Evolutionary conservation across 176 grass and related monocot genomes (phyloP).

Genomic region (Zoysia japonica): DNA sequence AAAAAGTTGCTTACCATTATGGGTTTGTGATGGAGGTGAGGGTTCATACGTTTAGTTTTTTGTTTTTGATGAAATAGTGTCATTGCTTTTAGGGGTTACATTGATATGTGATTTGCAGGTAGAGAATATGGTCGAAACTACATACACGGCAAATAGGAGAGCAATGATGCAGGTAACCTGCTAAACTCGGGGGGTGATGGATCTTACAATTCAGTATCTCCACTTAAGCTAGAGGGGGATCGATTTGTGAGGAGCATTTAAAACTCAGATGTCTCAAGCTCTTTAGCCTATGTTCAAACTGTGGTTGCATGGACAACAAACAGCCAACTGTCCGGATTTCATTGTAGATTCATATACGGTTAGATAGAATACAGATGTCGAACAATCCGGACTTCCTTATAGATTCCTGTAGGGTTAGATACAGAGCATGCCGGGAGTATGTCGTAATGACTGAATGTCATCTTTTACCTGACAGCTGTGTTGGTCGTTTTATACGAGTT

Average conservation of each 20-base stretch:
- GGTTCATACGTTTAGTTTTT: slow-evolving; percentile 22
- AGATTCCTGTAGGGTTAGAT: background rate
- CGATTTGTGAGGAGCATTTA: slow-evolving; percentile 1
- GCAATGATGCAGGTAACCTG: slow-evolving; percentile 94
- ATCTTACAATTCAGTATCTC: slow-evolving; percentile 13
- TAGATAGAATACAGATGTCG: background rate
- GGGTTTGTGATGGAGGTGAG: slow-evolving; percentile 92
- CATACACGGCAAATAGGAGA: slow-evolving; percentile 77
- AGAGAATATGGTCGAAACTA: slow-evolving; percentile 91
- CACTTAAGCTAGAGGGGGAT: slow-evolving; percentile 9
- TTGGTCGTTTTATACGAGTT: background rate
- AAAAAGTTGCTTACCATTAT: slow-evolving; percentile 77
- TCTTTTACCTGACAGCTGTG: background rate
- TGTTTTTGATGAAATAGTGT: background rate
- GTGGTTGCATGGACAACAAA: background rate
- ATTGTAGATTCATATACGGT: background rate
- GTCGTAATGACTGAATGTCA: background rate
- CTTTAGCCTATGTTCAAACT: slow-evolving; percentile 2
- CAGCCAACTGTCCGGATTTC: background rate
- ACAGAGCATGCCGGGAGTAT: background rate
- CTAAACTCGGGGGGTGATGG: slow-evolving; percentile 8
- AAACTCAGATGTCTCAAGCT: background rate
- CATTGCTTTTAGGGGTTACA: slow-evolving; percentile 5
- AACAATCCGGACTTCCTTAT: background rate
- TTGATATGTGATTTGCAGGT: slow-evolving; percentile 53